These are phyloP conservation scores for Penicillium sp. DNA, from an alignment of 2,329 filamentous ascomycete species.

Conservation along the genomic window DNA sequence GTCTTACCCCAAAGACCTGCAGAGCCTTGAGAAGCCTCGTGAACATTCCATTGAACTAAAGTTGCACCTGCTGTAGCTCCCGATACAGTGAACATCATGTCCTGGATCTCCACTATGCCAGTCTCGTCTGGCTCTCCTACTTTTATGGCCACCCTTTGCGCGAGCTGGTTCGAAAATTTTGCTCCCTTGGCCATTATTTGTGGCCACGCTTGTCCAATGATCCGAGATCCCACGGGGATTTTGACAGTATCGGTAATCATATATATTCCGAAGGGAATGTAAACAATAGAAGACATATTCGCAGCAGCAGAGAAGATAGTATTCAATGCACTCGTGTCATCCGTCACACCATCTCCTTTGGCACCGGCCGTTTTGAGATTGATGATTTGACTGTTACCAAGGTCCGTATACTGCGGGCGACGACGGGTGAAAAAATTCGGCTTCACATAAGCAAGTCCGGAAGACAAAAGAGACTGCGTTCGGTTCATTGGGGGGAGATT, in stretches of 20 bases:
- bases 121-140: constrained; percentile 33
- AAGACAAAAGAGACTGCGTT: too few relatives aligned
- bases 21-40: constrained; percentile 29
- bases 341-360: constrained; percentile 54
- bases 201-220: too few relatives aligned
- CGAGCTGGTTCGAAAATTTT: too few relatives aligned
- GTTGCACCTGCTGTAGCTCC: constrained; percentile 39
- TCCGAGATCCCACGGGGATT: too few relatives aligned
- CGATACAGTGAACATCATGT: constrained; percentile 37
- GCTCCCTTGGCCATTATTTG: too few relatives aligned
- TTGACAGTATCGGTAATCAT: too few relatives aligned
- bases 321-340: constrained; percentile 34
- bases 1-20: constrained; percentile 8
- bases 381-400: constrained; percentile 31
- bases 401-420: constrained; percentile 13
- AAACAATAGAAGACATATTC: constrained; percentile 53
- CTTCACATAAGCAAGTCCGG: constrained; percentile 9
- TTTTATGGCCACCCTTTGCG: constrained; percentile 28
- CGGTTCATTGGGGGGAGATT: too few relatives aligned
- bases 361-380: constrained; percentile 43
- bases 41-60: constrained; percentile 40
- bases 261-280: too few relatives aligned
- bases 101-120: constrained; percentile 38
- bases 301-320: constrained; percentile 18
- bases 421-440: constrained; percentile 17